Base-by-base conservation (phyloP, 768 basidiomycete genomes). In the Termitomyces sp. region DNA sequence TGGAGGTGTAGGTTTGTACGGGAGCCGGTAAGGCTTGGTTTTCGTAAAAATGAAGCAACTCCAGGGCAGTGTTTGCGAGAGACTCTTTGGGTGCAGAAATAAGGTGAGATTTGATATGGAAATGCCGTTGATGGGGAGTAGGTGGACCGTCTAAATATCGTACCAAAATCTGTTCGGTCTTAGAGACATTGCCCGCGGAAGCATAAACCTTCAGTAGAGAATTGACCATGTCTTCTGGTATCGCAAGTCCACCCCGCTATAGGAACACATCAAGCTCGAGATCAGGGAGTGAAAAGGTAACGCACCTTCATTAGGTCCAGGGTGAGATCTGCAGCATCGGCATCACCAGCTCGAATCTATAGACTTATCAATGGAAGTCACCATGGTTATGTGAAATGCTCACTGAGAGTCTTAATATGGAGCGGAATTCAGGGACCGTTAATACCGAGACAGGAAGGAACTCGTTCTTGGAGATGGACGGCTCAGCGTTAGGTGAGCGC, bases 11-110 rank as follows among this genome's bases (percentile, higher is more conserved):
- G 0, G 89, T 83, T 41, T 77, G 77, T 66, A 92, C 84, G 0
- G 93, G 87, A 0, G 90, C 85, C 2, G 85, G 81, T 33, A 77
- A 69, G 16, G 78, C 80, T 54, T 80, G 75, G 2, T 70, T 66
- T 72, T 97, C 95, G 68, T 91, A 92, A 1, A 76, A 65, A 60
- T 92, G 88, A 16, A 97, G 77, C 48, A 88, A 71, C 0, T 75
- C 67, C 18, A 95, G 78, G 1, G 93, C 92, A 10, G 77, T 69
- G 0, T 77, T 75, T 2, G 89, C 87, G 39, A 90, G 77, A 0
- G 69, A 71, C 24, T 78, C 73, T 0, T 66, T 60, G 0, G 84
- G 73, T 5, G 78, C 70, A 1, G 82, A 73, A 41, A 74, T 75
- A 34, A 94, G 70, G 65, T 90, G 80, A 0, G 85, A 77, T 67